Evolutionary conservation across 2,329 filamentous ascomycete genomes (phyloP).

Genomic region (Fusarium sp.): DNA sequence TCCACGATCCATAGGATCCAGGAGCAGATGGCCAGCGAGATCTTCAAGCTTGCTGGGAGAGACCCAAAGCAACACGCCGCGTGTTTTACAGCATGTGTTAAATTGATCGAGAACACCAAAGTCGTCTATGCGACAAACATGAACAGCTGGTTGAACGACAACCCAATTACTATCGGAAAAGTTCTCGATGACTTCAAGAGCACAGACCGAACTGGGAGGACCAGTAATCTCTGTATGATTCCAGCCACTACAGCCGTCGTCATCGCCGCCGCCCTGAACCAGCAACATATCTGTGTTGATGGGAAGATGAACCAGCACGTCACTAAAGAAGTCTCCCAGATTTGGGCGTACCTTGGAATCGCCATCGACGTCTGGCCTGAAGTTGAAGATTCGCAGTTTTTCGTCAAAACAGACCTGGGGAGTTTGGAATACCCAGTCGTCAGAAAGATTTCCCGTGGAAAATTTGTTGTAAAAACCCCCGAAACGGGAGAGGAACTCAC

Average conservation of each 20-base stretch:
- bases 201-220: neutral
- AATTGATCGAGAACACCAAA: neutral
- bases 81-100: constrained; percentile 15
- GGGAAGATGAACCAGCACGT: neutral
- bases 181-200: neutral
- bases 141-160: neutral
- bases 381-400: neutral
- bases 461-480: neutral
- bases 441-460: neutral
- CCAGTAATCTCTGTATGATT: constrained; percentile 1
- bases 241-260: constrained; percentile 7
- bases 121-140: constrained; percentile 14
- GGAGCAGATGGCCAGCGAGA: neutral
- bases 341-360: constrained; percentile 12
- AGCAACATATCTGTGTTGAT: neutral
- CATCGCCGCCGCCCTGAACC: constrained; percentile 9
- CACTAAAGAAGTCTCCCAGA: neutral
- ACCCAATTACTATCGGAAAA: neutral
- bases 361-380: constrained; percentile 7
- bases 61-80: neutral
- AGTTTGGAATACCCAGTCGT: neutral
- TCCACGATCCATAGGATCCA: neutral
- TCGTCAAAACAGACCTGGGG: neutral
- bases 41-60: constrained; percentile 8
- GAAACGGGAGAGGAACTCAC: neutral